Base-by-base conservation (phyloP, 768 basidiomycete species). In the Clathrus columnatus region DNA sequence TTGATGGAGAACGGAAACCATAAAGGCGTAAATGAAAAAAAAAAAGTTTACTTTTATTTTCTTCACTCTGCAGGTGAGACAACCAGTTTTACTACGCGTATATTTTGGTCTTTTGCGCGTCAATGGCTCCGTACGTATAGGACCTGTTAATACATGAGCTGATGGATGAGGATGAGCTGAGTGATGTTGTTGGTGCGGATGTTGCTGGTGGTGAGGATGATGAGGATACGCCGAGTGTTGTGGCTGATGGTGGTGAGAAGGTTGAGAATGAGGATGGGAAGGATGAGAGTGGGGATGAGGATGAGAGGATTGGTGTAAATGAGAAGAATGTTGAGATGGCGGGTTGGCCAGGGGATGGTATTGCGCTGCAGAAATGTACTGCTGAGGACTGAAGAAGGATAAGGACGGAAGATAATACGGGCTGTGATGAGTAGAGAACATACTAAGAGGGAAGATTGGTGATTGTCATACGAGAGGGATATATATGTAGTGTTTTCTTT, bases 71-170 rank as follows among this genome's bases (percentile, higher is more conserved):
- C 93, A 97, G 43, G 90, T 93, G 66, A 95, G 72, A 67, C 93
- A 97, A 21, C 93, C 93, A 1, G 91, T 92, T 73, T 95, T 93
- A 70, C 88, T 91, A 62, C 93, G 81, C 59, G 89, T 91, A 63
- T 94, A 94, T 75, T 96, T 96, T 48, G 89, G 90, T 30, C 89
- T 84, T 67, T 89, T 90, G 57, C 88, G 79, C 63, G 75, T 73
- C n/a, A 77, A 75, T 16, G 74, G 63, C 48, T 82, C 85, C 30
- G 69, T 70, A 50, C 78, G 75, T 52, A 77, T 68, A 21, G 74
- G 74, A 3, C 77, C 71, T 10, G 75, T 65, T 55, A 78, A 72
- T 45, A 77, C 69, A 59, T 84, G 81, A 58, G 69, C 69, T 61
- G 73, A 72, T 23, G 69, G 68, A 30, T 54, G 44, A 2, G 56